Conservation (phyloP, 495 filamentous ascomycete species). For the Lophiostoma macrostomum region DNA sequence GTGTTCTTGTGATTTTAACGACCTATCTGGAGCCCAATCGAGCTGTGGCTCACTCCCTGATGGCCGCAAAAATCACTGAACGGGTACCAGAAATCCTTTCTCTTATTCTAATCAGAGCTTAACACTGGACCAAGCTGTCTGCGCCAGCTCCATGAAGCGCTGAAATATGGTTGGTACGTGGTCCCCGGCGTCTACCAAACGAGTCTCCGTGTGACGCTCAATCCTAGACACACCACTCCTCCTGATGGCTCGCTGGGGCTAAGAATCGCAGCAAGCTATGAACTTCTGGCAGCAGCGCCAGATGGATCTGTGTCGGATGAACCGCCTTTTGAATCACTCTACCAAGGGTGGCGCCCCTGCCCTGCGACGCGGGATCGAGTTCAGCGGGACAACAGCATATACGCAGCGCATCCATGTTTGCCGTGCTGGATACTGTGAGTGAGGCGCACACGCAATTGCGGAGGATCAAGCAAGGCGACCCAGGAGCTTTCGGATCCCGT, state of each 20-base stretch:
- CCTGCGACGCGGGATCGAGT: too few species aligned
- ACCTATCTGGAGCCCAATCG: slow-evolving; percentile 26
- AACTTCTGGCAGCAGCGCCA: background rate
- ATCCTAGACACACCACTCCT: slow-evolving; percentile 14
- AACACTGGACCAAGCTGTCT: background rate
- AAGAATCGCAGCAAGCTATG: background rate
- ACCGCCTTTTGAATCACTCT: too few species aligned
- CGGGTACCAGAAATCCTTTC: too few species aligned
- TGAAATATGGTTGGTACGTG: slow-evolving; percentile 21
- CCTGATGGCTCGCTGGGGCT: too few species aligned
- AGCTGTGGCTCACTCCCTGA: background rate
- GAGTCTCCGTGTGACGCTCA: slow-evolving; percentile 23
- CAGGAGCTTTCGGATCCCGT: slow-evolving; percentile 6
- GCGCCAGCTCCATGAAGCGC: slow-evolving; percentile 21
- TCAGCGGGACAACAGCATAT: too few species aligned
- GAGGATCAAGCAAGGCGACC: too few species aligned
- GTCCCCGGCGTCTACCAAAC: slow-evolving; percentile 27
- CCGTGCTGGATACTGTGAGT: background rate
- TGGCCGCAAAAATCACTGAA: too few species aligned
- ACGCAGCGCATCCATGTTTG: slow-evolving; percentile 1
- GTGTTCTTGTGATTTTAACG: slow-evolving; percentile 5
- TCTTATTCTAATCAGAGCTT: too few species aligned
- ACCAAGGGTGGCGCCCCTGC: too few species aligned
- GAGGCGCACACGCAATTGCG: too few species aligned
- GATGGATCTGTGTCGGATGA: too few species aligned